These are phyloP conservation scores for Hyphopichia fennica DNA, from an alignment of 1,139 yeast species.

Conservation along the genomic window DNA sequence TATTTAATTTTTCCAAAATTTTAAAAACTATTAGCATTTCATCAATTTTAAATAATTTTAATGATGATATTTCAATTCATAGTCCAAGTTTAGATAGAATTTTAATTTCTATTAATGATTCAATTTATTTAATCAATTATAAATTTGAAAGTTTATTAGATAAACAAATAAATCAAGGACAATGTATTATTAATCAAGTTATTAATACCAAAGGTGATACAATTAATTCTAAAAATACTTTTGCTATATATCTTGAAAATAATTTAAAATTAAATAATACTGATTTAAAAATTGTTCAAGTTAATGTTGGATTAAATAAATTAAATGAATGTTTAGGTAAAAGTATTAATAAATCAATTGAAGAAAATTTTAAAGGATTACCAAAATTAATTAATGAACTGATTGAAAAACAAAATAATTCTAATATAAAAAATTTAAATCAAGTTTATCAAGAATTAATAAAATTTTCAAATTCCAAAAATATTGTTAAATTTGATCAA, in stretches of 20 bases:
- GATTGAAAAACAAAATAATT: constrained; percentile 19
- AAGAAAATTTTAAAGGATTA: constrained; percentile 23
- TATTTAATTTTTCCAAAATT: constrained; percentile 21
- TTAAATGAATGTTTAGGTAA: constrained; percentile 74
- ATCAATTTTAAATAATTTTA: constrained; percentile 14
- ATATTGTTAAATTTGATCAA: constrained; percentile 31
- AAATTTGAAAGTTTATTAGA: constrained; percentile 46
- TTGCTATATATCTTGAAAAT: constrained; percentile 43
- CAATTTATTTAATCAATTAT: constrained; percentile 44
- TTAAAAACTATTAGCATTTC: constrained; percentile 21
- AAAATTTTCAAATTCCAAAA: constrained; percentile 14
- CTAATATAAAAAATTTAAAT: constrained; percentile 19
- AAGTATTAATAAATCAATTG: constrained; percentile 35
- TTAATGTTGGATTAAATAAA: constrained; percentile 70
- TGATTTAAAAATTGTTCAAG: constrained; percentile 46
- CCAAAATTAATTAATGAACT: constrained; percentile 27
- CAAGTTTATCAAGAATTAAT: constrained; percentile 24
- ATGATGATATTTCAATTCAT: constrained; percentile 18
- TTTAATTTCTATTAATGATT: constrained; percentile 37
- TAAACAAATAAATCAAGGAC: constrained; percentile 21
- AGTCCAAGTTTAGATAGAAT: constrained; percentile 49
- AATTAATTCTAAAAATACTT: constrained; percentile 36
- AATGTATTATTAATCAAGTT: constrained; percentile 31
- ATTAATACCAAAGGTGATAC: constrained; percentile 47
- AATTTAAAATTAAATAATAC: constrained; percentile 46